Conservation (phyloP, 179 eudicot genomes). For the Carnegiea gigantea region DNA sequence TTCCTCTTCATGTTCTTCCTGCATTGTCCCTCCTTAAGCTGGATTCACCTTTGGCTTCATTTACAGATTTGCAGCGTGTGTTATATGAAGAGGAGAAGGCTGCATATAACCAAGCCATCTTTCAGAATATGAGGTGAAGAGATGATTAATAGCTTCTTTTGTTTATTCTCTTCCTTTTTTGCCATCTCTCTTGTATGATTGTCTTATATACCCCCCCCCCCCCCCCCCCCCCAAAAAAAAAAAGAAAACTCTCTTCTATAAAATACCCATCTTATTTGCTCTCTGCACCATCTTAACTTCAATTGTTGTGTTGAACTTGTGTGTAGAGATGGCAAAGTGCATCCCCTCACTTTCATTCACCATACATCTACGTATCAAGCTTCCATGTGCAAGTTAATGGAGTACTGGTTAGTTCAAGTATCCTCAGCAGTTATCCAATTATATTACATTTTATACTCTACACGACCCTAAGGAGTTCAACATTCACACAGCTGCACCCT, state of each 20-base stretch:
- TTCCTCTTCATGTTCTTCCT: constrained; percentile 85
- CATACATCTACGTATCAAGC: constrained; percentile 98
- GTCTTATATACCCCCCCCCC: not conserved
- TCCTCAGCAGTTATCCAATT: not conserved
- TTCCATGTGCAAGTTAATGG: constrained; percentile 97
- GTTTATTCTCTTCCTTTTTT: not conserved
- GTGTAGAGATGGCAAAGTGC: constrained; percentile 74
- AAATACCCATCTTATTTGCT: not conserved
- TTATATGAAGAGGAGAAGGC: constrained; percentile 84
- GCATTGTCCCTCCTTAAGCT: constrained; percentile 69
- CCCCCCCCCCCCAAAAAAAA: not conserved
- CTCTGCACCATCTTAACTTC: not conserved
- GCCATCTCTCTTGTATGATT: not conserved
- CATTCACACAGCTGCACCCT: too few species aligned
- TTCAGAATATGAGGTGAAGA: constrained; percentile 68
- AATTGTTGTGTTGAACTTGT: constrained; percentile 16
- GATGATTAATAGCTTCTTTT: not conserved
- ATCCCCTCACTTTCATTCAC: constrained; percentile 89
- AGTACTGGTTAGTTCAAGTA: constrained; percentile 66
- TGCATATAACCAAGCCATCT: constrained; percentile 82
- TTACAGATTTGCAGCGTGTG: constrained; percentile 71
- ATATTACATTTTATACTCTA: not conserved
- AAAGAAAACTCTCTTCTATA: not conserved
- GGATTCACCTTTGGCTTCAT: constrained; percentile 76
- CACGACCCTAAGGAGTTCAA: too few species aligned